Evolutionary conservation across 2,329 filamentous ascomycete genomes (phyloP).

Genomic region (Alternaria novae-zelandiae): DNA sequence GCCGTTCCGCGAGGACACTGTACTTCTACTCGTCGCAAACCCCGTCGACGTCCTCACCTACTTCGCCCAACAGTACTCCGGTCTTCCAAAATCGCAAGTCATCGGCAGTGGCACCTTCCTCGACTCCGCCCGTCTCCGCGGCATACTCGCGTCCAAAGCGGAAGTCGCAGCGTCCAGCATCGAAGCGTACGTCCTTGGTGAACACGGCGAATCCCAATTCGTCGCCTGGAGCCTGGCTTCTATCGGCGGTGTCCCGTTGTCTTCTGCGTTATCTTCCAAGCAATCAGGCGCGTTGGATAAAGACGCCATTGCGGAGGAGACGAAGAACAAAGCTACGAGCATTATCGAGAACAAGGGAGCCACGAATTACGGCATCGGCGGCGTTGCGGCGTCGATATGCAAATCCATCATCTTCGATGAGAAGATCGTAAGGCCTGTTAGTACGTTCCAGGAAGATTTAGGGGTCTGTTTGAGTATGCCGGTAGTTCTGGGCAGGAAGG

Average conservation of each 20-base stretch:
- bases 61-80: slow-evolving; percentile 24
- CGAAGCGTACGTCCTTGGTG: slow-evolving; percentile 26
- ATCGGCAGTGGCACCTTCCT: slow-evolving; percentile 26
- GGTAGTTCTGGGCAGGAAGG: slow-evolving; percentile 21
- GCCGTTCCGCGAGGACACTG: slow-evolving; percentile 20
- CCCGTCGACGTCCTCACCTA: slow-evolving; percentile 31
- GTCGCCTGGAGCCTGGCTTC: slow-evolving; percentile 21
- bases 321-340: slow-evolving; percentile 19
- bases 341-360: slow-evolving; percentile 30
- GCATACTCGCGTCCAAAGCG: slow-evolving; percentile 16
- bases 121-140: slow-evolving; percentile 25
- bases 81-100: slow-evolving; percentile 20
- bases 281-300: slow-evolving; percentile 5
- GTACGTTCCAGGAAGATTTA: slow-evolving; percentile 18
- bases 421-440: slow-evolving; percentile 18
- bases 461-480: slow-evolving; percentile 25
- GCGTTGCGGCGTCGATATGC: slow-evolving; percentile 24
- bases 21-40: slow-evolving; percentile 29
- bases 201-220: slow-evolving; percentile 27
- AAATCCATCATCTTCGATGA: slow-evolving; percentile 22
- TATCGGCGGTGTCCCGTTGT: slow-evolving; percentile 18
- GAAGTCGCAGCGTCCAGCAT: slow-evolving; percentile 17
- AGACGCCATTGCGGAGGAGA: slow-evolving; percentile 14
- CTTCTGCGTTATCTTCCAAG: background rate
- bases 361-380: slow-evolving; percentile 29